Percentiles rank a stretch among this genome's conserved stretches.
phyloP scores from a whole-genome alignment of 768 basidiomycete species.

The Lactifluus hygrophoroides region DNA sequence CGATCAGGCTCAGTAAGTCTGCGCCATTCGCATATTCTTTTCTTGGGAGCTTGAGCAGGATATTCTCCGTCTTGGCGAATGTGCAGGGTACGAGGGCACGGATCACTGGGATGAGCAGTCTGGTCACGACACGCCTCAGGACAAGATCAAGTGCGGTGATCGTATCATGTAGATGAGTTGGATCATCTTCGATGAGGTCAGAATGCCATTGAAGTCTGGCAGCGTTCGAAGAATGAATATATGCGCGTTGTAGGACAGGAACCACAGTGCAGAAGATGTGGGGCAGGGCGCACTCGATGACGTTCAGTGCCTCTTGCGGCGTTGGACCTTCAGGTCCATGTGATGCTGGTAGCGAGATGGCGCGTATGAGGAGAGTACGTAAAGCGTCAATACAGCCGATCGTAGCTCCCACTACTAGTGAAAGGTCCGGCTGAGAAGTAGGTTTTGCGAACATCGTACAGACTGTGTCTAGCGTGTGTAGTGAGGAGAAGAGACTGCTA shows the following conservation, averaged over 20 bases:
- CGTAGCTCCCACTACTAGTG: not conserved
- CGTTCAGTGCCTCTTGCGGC: not conserved
- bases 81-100: slow-evolving; percentile 9
- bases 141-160: not conserved
- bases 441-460: not conserved
- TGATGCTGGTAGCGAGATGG: not conserved
- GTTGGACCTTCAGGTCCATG: not conserved
- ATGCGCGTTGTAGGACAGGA: not conserved
- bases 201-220: not conserved
- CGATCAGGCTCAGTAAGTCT: not conserved
- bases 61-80: not conserved
- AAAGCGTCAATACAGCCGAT: slow-evolving; percentile 2
- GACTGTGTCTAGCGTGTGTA: slow-evolving; percentile 2
- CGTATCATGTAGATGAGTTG: not conserved
- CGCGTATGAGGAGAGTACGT: not conserved
- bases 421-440: not conserved
- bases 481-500: slow-evolving; percentile 7
- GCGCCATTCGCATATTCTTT: not conserved
- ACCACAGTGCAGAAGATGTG: not conserved
- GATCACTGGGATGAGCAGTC: slow-evolving; percentile 7
- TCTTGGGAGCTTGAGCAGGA: not conserved
- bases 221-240: not conserved
- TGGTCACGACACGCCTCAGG: not conserved
- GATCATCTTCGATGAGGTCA: not conserved
- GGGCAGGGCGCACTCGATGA: not conserved